A percentile compares a stretch with the other conserved stretches of the same genome.
phyloP scores from a whole-genome alignment of 306 rosid genomes.

The Argentina anserina region DNA sequence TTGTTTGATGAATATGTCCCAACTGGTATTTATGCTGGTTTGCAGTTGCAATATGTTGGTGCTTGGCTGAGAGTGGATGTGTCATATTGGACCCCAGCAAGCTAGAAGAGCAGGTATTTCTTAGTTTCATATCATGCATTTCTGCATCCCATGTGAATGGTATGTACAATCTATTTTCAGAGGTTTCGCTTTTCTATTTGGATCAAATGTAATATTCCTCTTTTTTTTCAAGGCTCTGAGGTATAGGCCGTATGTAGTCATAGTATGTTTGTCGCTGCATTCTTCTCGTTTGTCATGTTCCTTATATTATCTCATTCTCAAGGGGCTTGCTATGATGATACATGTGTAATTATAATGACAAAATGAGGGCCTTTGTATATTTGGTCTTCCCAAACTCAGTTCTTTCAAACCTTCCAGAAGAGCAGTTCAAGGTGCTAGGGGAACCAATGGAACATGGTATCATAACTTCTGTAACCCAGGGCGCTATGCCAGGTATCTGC shows the following conservation, averaged over 20 bases:
- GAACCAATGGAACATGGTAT: conserved; percentile 80
- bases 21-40: conserved; percentile 31
- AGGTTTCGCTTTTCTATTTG: not conserved
- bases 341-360: conserved; percentile 26
- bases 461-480: conserved; percentile 86
- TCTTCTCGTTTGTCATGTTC: not conserved
- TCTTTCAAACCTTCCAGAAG: conserved; percentile 48
- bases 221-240: not conserved
- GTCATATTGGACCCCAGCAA: conserved; percentile 80
- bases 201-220: not conserved
- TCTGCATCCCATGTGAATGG: not conserved
- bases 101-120: conserved; percentile 79
- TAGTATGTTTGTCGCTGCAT: not conserved
- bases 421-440: conserved; percentile 30
- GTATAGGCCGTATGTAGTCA: not conserved
- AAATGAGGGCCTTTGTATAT: conserved; percentile 69
- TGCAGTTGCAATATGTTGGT: conserved; percentile 85
- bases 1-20: conserved; percentile 19
- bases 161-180: not conserved
- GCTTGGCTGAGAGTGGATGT: conserved; percentile 56
- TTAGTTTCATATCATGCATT: not conserved
- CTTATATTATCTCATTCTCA: not conserved
- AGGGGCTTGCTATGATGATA: not conserved
- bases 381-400: conserved; percentile 78
- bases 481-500: conserved; percentile 87